Conservation (phyloP, 208 protist species). For the Leptomonas pyrrhocoris region DNA sequence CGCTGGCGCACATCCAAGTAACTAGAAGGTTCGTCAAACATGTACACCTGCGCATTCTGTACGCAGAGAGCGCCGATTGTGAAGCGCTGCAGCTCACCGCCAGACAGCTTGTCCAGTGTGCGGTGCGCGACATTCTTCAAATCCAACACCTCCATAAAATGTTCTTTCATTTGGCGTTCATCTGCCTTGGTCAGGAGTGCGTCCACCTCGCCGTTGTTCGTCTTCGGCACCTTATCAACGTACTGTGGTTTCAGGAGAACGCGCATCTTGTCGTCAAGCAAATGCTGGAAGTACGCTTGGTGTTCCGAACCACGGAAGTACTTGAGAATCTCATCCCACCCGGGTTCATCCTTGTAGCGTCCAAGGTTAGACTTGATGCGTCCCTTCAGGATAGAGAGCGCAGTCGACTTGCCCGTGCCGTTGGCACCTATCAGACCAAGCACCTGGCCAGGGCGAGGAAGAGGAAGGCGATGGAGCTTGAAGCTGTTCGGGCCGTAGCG, state of each 20-base stretch:
- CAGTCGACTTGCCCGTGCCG: constrained; percentile 99
- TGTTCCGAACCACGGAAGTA: constrained; percentile 99
- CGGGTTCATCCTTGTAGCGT: constrained; percentile 93
- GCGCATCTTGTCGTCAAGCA: constrained; percentile 98
- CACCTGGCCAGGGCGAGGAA: constrained; percentile 98
- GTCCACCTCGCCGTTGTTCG: constrained; percentile 95
- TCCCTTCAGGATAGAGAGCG: constrained; percentile 98
- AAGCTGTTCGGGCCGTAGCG: constrained; percentile 99
- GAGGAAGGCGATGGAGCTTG: constrained; percentile 99
- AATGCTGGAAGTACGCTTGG: constrained; percentile 99
- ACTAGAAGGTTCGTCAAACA: constrained; percentile 99
- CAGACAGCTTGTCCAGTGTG: constrained; percentile 97
- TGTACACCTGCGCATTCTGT: constrained; percentile 96
- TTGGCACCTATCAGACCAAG: constrained; percentile 99
- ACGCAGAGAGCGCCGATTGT: constrained; percentile 96
- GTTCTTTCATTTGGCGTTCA: constrained; percentile 81
- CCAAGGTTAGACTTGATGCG: constrained; percentile 99
- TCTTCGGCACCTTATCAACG: constrained; percentile 99
- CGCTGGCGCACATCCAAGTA: constrained; percentile 99
- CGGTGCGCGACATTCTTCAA: constrained; percentile 94
- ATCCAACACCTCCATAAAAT: constrained; percentile 93
- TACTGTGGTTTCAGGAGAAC: constrained; percentile 99
- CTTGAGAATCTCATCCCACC: constrained; percentile 98
- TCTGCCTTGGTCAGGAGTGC: constrained; percentile 94
- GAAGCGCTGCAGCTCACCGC: constrained; percentile 99